Percentiles rank a stretch among this genome's conserved stretches.
Evolutionary conservation across 805 yeast genomes (phyloP).

Genomic region (Candida orba): DNA sequence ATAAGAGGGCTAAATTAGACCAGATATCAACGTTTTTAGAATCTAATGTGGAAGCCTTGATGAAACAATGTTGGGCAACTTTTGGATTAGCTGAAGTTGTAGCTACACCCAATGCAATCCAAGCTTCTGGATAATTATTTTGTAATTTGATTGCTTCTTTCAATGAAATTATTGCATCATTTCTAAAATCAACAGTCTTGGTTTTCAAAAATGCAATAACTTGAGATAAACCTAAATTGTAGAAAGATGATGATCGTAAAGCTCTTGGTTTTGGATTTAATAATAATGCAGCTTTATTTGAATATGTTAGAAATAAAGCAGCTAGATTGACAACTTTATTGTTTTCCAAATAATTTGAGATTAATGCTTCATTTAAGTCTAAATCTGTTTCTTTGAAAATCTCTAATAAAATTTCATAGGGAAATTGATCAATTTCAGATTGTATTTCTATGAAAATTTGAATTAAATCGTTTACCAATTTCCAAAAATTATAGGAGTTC

Average conservation of each 20-base stretch:
- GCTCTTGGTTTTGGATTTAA: constrained; percentile 34
- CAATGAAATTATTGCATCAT: constrained; percentile 46
- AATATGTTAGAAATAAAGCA: constrained; percentile 34
- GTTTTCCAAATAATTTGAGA: constrained; percentile 15
- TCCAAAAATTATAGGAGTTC: constrained; percentile 57
- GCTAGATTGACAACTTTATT: constrained; percentile 30
- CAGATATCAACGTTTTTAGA: constrained; percentile 64
- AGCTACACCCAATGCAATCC: constrained; percentile 82
- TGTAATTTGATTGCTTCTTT: constrained; percentile 70
- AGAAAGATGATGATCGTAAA: constrained; percentile 48
- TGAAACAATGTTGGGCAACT: constrained; percentile 88
- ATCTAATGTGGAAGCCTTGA: constrained; percentile 68
- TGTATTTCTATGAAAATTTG: constrained; percentile 48
- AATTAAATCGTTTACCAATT: constrained; percentile 50
- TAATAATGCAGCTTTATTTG: constrained; percentile 42
- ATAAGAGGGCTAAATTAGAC: constrained; percentile 77
- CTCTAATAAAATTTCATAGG: constrained; percentile 32
- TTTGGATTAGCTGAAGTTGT: constrained; percentile 55
- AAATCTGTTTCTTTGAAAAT: constrained; percentile 15
- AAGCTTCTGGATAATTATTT: constrained; percentile 58
- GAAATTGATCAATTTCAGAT: constrained; percentile 42
- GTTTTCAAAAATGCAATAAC: constrained; percentile 36
- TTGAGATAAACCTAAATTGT: constrained; percentile 67
- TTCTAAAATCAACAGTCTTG: constrained; percentile 29
- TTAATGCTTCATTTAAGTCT: constrained; percentile 25